These are phyloP conservation scores for Aphanoascus verrucosus DNA, from an alignment of 2,329 filamentous ascomycete species.

Conservation along the genomic window DNA sequence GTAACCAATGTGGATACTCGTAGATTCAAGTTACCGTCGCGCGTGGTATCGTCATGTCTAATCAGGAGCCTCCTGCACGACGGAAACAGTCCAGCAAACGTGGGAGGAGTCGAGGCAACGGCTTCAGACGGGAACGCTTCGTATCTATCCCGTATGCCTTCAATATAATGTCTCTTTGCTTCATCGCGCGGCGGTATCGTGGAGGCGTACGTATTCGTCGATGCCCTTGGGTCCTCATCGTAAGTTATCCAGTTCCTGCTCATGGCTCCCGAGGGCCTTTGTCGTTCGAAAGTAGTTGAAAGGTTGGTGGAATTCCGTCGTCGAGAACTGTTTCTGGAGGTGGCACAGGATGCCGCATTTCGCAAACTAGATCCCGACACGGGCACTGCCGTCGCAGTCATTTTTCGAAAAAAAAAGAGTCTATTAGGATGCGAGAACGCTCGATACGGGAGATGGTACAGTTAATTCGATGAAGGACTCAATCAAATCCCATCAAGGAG, in stretches of 20 bases:
- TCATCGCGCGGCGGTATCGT: slow-evolving; percentile 52
- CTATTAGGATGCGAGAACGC: background rate
- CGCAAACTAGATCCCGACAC: background rate
- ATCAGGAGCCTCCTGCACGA: slow-evolving; percentile 71
- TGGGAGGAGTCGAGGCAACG: slow-evolving; percentile 64
- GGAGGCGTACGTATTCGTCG: slow-evolving; percentile 71
- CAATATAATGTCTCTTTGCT: slow-evolving; percentile 41
- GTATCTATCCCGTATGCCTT: slow-evolving; percentile 40
- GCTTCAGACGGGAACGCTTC: slow-evolving; percentile 55
- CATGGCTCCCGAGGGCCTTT: background rate
- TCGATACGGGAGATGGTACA: too few relatives aligned
- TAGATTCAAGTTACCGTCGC: slow-evolving; percentile 94
- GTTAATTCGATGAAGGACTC: too few relatives aligned
- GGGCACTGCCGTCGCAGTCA: background rate
- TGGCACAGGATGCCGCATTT: background rate
- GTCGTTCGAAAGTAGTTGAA: background rate
- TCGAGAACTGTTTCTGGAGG: background rate
- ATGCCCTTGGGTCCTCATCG: slow-evolving; percentile 33
- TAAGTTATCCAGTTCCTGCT: background rate
- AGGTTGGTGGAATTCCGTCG: background rate
- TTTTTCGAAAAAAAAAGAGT: background rate
- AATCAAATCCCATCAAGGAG: background rate
- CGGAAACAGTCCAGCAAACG: slow-evolving; percentile 79
- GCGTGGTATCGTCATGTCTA: slow-evolving; percentile 77
- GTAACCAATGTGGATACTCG: slow-evolving; percentile 68